Percentiles rank a stretch among this genome's conserved stretches.
These are phyloP conservation scores for Naematelia aurantialba DNA, from an alignment of 768 basidiomycete species.

Conservation along the genomic window DNA sequence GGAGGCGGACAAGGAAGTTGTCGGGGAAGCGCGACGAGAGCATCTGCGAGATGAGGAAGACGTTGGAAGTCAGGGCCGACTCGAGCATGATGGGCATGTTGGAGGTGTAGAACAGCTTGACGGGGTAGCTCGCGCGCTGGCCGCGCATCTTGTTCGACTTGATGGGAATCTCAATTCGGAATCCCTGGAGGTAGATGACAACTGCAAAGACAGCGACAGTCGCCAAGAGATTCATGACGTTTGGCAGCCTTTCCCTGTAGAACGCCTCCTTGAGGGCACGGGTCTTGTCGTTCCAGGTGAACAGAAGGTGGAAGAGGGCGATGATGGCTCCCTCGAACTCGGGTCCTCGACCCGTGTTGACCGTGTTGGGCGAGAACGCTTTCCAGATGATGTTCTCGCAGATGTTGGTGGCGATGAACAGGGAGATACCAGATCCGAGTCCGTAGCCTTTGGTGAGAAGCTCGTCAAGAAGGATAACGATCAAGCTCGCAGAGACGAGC, in stretches of 20 bases:
- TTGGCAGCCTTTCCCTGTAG: conserved; percentile 94
- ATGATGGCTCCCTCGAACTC: conserved; percentile 98
- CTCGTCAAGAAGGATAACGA: conserved; percentile 97
- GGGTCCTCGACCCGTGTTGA: conserved; percentile 96
- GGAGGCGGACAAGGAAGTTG: conserved; percentile 80
- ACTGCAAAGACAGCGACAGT: conserved; percentile 86
- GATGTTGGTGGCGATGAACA: conserved; percentile 99
- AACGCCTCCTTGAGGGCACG: conserved; percentile 96
- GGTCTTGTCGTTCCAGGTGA: conserved; percentile 98
- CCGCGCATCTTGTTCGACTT: conserved; percentile 95
- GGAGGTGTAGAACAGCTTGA: conserved; percentile 97
- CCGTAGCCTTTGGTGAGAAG: conserved; percentile 99
- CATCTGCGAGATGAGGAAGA: conserved; percentile 97
- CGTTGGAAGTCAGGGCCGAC: conserved; percentile 83
- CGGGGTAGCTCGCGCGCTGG: conserved; percentile 90
- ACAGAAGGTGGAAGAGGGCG: conserved; percentile 91
- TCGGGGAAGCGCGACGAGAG: conserved; percentile 82
- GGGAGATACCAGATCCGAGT: conserved; percentile 94
- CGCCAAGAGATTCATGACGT: conserved; percentile 94
- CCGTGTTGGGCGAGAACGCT: conserved; percentile 94
- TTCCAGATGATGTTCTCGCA: conserved; percentile 99
- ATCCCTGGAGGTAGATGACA: conserved; percentile 98
- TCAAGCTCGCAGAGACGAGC: conserved; percentile 85
- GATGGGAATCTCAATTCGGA: conserved; percentile 97
- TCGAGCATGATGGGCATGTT: conserved; percentile 99